Base-by-base conservation (phyloP, 352 stramenopile species). In the Globisporangium megalacanthum region DNA sequence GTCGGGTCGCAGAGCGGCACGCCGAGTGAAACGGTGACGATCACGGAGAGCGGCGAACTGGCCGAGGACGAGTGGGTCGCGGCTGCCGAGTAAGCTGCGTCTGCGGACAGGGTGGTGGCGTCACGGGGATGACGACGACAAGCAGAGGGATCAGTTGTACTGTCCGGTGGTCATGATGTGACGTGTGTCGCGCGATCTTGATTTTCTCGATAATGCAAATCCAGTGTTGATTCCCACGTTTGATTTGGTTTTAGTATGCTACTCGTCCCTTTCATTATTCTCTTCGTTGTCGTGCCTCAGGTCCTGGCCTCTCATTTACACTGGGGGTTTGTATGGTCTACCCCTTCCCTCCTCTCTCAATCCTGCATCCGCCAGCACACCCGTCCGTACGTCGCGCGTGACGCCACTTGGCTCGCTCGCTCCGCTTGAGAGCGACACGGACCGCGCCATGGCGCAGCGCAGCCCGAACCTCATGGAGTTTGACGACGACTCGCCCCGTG, bases 41-140 rank as follows among this genome's bases (percentile, higher is more conserved):
- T 99, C 68, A 89, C 86, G 51, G 95, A 98, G 60, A 98, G 86
- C 64, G 97, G 97, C 49, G 94, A 98, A 77, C 70, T 98, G 41
- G 33, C 58, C 13, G 74, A 77, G 44, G 62, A 59, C 49, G 73
- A 79, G 41, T 86, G 82, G 61, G 73, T 88, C 61, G 49, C 17
- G 31, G 55, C 76, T 42, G 72, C 76, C 46, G 72, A 86, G 15
- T 68, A 72, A 60, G 52, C 15, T 10, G 11, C 25, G 25, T 47
- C 15, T 10, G 11, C 25, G 25, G 25, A 29, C 25, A 29, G 25
- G 25, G 22, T 25, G 33, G 25, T 11, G 10, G 25, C 37, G 50
- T 31, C 19, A 57, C 25, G 33, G 13, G 13, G 10, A 11, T 37
- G n/a, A 22, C 46, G 6, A 50, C 46, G 13, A 48, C 42, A 48